Conservation (phyloP, 108 stramenopile genomes). For the Skeletonema costatum region DNA sequence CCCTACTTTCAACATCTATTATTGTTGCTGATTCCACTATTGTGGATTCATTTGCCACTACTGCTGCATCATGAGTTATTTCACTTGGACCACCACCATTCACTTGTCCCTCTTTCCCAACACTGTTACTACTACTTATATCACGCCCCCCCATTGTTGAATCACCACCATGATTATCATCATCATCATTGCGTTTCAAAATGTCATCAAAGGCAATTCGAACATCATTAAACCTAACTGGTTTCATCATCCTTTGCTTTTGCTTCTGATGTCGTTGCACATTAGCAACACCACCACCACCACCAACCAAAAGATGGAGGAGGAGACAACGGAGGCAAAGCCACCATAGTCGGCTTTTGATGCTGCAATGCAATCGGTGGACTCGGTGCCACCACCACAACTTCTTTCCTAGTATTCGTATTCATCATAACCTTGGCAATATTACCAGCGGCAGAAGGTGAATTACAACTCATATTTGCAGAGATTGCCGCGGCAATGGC, state of each 20-base stretch:
- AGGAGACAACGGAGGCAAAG: conserved; percentile 7
- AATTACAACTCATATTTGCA: conserved; percentile 1
- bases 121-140: too few relatives aligned
- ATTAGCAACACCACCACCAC: not conserved
- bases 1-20: not conserved
- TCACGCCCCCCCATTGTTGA: not conserved
- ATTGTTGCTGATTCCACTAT: not conserved
- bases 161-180: not conserved
- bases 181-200: not conserved
- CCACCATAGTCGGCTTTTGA: conserved; percentile 16
- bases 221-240: conserved; percentile 37
- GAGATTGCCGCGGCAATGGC: conserved; percentile 47
- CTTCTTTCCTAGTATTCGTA: not conserved
- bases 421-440: conserved; percentile 13
- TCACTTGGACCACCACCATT: not conserved
- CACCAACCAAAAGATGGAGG: not conserved
- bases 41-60: not conserved
- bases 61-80: too few relatives aligned
- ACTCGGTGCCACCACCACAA: not conserved
- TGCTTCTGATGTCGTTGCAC: not conserved
- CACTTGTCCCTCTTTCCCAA: not conserved
- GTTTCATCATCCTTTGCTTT: not conserved
- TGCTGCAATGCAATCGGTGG: not conserved
- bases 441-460: conserved; percentile 15
- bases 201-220: conserved; percentile 26